Evolutionary conservation across 164 flowering plant species (phyloP).

Genomic region (Nymphaea colorata): DNA sequence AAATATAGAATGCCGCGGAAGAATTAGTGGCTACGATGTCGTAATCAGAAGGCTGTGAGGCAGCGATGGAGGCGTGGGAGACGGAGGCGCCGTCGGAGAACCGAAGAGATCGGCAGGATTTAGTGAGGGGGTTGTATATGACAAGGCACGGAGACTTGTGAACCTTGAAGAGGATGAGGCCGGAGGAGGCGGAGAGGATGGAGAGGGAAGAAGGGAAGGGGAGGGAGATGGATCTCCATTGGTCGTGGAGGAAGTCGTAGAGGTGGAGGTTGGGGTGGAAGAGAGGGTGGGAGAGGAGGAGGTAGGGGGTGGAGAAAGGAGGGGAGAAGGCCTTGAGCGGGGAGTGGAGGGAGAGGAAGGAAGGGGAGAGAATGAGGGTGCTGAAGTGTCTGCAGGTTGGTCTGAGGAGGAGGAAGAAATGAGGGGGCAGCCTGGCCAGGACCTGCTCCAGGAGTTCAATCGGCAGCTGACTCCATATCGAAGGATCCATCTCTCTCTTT

Average conservation of each 20-base stretch:
- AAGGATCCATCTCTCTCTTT: slow-evolving; percentile 38
- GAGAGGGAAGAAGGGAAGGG: slow-evolving; percentile 7
- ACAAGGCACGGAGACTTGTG: slow-evolving; percentile 33
- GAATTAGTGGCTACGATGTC: slow-evolving; percentile 9
- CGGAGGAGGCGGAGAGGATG: slow-evolving; percentile 40
- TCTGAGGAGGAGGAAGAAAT: slow-evolving; percentile 31
- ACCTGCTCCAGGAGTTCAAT: slow-evolving; percentile 44
- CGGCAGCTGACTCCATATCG: slow-evolving; percentile 54
- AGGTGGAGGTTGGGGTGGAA: slow-evolving; percentile 22
- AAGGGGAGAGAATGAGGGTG: slow-evolving; percentile 43
- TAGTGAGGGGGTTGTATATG: slow-evolving; percentile 39
- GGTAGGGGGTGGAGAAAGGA: slow-evolving; percentile 26
- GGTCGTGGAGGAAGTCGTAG: slow-evolving; percentile 25
- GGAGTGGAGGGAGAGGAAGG: slow-evolving; percentile 27
- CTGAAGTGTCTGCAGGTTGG: slow-evolving; percentile 61
- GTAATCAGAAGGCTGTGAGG: slow-evolving; percentile 8
- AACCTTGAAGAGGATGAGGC: slow-evolving; percentile 52
- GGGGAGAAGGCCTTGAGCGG: slow-evolving; percentile 2
- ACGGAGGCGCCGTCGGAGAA: not conserved
- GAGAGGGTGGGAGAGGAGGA: slow-evolving; percentile 64
- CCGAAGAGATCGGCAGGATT: slow-evolving; percentile 21
- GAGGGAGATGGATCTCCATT: slow-evolving; percentile 37
- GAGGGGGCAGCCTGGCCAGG: slow-evolving; percentile 47
- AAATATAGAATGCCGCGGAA: slow-evolving; percentile 18
- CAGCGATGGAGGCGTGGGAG: not conserved